Evolutionary conservation across 1,284 basidiomycete species (phyloP), one percentile per base, ranked within the genome.

Genomic region (Puccinia novopanici): DNA sequence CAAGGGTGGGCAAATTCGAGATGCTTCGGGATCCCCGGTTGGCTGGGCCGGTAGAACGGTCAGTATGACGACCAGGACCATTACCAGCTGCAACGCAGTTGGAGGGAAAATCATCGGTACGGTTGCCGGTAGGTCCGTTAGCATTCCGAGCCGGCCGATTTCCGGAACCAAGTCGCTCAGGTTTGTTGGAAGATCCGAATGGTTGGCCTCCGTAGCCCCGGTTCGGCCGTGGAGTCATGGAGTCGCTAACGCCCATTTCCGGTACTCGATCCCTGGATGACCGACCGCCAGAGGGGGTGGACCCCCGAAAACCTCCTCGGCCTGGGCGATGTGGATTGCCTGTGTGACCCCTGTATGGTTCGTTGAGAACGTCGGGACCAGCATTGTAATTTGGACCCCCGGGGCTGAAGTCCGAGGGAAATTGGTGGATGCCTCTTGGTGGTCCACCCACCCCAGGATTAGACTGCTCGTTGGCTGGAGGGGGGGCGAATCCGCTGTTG

Each of bases 1-100:
- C 22, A 37, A 57, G 30, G 22, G 75, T 67, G 37, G 75, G 75
- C 50, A 77, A 48, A 40, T 71, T 79, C 0, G 65, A 71, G 19
- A 79, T 79, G 55, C 27, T 71, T 19, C 76, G 65, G 8, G 63
- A 48, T 22, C 61, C 61, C 17, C 75, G 75, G 52, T 67, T 76
- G 61, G 48, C 9, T n/a, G 61, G 52, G n/a, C 75, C 75, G 57
- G 17, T 24, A 8, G 65, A 24, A 4, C 75, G 63, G 37, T 77
- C 75, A 22, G 8, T 19, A 30, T 79, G 19, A 24, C 72, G 54
- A 34, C 54, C n/a, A 15, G 9, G 15, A 50, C 61, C 52, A 34
- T 54, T 54, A 17, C 54, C 57, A 3, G 50, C 5, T 9, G 24
- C 59, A 37, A 42, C 42, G 34, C n/a, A 70, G 27, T 45, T 70